These are phyloP conservation scores for Tremella mesenterica DNA, from an alignment of 768 basidiomycete species.

Conservation along the genomic window DNA sequence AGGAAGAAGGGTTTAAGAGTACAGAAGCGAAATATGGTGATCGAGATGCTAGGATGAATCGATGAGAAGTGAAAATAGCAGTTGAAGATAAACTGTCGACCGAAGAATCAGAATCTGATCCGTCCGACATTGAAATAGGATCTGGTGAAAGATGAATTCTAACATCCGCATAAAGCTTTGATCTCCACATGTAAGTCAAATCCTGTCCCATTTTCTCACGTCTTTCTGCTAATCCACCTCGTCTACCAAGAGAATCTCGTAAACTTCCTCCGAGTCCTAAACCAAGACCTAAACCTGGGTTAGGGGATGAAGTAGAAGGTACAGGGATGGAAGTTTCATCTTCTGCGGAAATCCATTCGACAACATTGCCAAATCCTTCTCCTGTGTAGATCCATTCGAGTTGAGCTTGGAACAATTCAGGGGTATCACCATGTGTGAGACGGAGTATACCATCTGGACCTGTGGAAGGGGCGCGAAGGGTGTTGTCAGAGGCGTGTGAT, in stretches of 20 bases:
- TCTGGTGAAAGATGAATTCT: conserved; percentile 55
- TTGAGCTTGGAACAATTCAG: conserved; percentile 75
- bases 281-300: too few relatives aligned
- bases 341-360: conserved; percentile 40
- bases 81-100: conserved; percentile 49
- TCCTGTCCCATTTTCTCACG: conserved; percentile 85
- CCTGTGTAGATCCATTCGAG: conserved; percentile 89
- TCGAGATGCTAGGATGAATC: conserved; percentile 83
- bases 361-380: conserved; percentile 65
- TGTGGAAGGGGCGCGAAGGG: conserved; percentile 5
- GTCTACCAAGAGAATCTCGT: conserved; percentile 38
- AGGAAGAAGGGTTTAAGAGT: conserved; percentile 58
- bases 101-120: conserved; percentile 19
- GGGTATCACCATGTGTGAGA: conserved; percentile 48
- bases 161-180: conserved; percentile 84
- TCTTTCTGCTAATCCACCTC: conserved; percentile 52
- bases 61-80: conserved; percentile 81
- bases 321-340: too few relatives aligned
- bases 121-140: not conserved
- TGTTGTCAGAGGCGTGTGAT: conserved; percentile 5
- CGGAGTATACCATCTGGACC: conserved; percentile 12
- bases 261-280: conserved; percentile 62
- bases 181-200: conserved; percentile 93
- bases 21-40: conserved; percentile 77
- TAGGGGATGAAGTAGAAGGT: not conserved